phyloP scores from a whole-genome alignment of 257 asterid genomes.

The Salvia hispanica region DNA sequence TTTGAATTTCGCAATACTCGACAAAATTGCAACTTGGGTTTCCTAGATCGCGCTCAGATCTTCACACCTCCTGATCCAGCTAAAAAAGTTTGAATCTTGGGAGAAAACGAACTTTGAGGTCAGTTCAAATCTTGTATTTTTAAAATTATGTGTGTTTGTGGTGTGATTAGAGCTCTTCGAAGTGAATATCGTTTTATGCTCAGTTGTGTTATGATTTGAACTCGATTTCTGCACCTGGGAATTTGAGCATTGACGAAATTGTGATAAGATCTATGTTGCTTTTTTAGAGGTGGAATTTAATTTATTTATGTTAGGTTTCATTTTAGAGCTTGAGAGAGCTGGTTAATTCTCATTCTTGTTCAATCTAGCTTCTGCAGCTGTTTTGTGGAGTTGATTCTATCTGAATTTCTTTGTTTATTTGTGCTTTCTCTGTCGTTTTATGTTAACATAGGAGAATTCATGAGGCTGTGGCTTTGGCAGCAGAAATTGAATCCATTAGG shows the following conservation, averaged over 20 bases:
- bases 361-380: constrained; percentile 26
- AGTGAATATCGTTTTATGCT: too few relatives aligned
- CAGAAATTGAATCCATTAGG: constrained; percentile 25
- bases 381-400: background rate
- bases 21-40: constrained; percentile 45
- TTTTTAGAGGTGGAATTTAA: constrained; percentile 16
- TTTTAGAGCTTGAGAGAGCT: background rate
- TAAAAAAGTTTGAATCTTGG: constrained; percentile 27
- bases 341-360: background rate
- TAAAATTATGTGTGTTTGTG: background rate
- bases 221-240: constrained; percentile 26
- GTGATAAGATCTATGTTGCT: constrained; percentile 30
- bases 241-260: background rate
- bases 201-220: background rate
- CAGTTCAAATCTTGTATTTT: constrained; percentile 35
- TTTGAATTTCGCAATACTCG: constrained; percentile 32
- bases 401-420: background rate
- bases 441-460: constrained; percentile 35
- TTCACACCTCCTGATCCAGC: constrained; percentile 48
- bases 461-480: constrained; percentile 15
- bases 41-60: constrained; percentile 70
- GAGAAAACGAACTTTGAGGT: constrained; percentile 35
- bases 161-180: too few relatives aligned
- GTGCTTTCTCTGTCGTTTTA: background rate
- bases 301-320: background rate